Percentiles rank a stretch among this genome's conserved stretches.
phyloP scores from a whole-genome alignment of 441 rosid genomes.

The Adansonia madagascariensis region DNA sequence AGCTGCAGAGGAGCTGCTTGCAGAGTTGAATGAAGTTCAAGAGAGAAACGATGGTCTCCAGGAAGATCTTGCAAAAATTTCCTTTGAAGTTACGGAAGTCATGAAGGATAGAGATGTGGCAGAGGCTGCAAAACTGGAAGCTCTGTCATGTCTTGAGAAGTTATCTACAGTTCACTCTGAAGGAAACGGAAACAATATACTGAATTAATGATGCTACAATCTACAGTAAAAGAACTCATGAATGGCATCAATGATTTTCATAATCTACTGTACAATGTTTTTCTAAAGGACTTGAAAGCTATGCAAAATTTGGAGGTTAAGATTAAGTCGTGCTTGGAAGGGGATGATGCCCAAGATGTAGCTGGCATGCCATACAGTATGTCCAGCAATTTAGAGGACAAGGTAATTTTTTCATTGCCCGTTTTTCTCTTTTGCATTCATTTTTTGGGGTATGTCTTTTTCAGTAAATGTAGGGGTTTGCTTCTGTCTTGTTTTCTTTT shows the following conservation, averaged over 20 bases:
- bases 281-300: slow-evolving; percentile 63
- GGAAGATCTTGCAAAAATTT: slow-evolving; percentile 70
- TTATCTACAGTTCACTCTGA: slow-evolving; percentile 49
- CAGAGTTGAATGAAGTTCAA: slow-evolving; percentile 96
- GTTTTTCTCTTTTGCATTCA: slow-evolving; percentile 7
- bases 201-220: slow-evolving; percentile 52
- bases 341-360: slow-evolving; percentile 40
- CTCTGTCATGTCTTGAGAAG: slow-evolving; percentile 58
- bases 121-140: slow-evolving; percentile 75
- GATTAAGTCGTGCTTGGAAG: slow-evolving; percentile 56
- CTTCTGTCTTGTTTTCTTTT: background rate
- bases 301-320: slow-evolving; percentile 66
- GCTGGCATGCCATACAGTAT: slow-evolving; percentile 42
- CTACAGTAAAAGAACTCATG: slow-evolving; percentile 55
- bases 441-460: background rate
- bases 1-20: slow-evolving; percentile 91
- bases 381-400: slow-evolving; percentile 40
- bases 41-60: slow-evolving; percentile 93
- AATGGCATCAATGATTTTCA: slow-evolving; percentile 52
- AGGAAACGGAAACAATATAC: slow-evolving; percentile 58
- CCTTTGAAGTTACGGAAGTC: slow-evolving; percentile 56
- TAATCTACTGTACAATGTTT: slow-evolving; percentile 49
- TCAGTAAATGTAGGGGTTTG: background rate
- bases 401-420: slow-evolving; percentile 46
- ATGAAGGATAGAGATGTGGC: slow-evolving; percentile 61